These are phyloP conservation scores for Zanthoxylum bungeanum DNA, from an alignment of 345 rosid genomes.

Conservation along the genomic window DNA sequence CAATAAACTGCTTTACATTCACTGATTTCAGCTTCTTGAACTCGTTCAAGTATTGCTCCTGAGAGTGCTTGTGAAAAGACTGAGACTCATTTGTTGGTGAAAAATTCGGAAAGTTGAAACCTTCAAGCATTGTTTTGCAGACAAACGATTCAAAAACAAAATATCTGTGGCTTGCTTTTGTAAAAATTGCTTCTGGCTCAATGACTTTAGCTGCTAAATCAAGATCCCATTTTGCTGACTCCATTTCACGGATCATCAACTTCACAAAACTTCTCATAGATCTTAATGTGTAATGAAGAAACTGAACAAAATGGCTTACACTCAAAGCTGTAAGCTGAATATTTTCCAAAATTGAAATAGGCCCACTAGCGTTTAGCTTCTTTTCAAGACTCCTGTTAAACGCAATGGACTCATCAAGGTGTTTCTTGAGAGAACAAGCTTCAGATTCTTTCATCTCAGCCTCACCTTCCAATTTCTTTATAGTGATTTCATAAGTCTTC, in stretches of 20 bases:
- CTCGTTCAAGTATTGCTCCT: conserved; percentile 9
- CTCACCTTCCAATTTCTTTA: conserved; percentile 66
- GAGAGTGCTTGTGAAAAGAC: conserved; percentile 27
- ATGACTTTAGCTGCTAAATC: conserved; percentile 65
- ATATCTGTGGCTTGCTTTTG: conserved; percentile 46
- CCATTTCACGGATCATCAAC: conserved; percentile 73
- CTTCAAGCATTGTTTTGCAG: conserved; percentile 59
- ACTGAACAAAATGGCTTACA: conserved; percentile 49
- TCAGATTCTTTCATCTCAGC: conserved; percentile 39
- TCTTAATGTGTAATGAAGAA: conserved; percentile 50
- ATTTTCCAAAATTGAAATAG: conserved; percentile 48
- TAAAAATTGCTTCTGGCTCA: conserved; percentile 40
- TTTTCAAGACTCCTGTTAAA: conserved; percentile 57
- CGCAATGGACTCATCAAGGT: conserved; percentile 32
- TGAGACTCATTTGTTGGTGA: conserved; percentile 19
- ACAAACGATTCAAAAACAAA: conserved; percentile 79
- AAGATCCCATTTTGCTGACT: conserved; percentile 73
- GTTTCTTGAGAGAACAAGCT: conserved; percentile 31
- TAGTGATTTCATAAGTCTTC: conserved; percentile 77
- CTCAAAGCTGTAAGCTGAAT: conserved; percentile 38
- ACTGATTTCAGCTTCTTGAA: conserved; percentile 51
- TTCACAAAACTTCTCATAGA: conserved; percentile 68
- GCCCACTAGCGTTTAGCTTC: conserved; percentile 64
- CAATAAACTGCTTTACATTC: conserved; percentile 40
- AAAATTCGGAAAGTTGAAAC: conserved; percentile 51